Evolutionary conservation across 768 basidiomycete species (phyloP).

Genomic region (Panaeolus cyanescens): DNA sequence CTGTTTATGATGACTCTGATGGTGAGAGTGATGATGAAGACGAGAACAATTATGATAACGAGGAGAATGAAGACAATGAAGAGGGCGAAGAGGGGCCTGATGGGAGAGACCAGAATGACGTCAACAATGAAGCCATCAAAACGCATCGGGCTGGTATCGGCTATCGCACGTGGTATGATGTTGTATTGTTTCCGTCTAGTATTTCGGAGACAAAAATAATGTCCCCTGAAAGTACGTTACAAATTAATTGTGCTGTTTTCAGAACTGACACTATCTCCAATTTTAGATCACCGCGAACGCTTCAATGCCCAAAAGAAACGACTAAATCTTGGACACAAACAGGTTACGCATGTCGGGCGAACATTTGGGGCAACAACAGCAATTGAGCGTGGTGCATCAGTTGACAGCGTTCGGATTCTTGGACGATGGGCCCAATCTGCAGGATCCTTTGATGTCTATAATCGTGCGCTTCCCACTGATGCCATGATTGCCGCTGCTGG

Average conservation of each 20-base stretch:
- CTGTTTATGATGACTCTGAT: slow-evolving; percentile 23
- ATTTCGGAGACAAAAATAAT: slow-evolving; percentile 10
- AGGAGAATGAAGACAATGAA: background rate
- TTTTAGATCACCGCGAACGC: slow-evolving; percentile 25
- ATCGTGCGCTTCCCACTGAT: slow-evolving; percentile 25
- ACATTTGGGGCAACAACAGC: slow-evolving; percentile 29
- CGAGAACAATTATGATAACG: too few relatives aligned
- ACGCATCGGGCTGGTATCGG: slow-evolving; percentile 24
- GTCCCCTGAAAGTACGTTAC: slow-evolving; percentile 32
- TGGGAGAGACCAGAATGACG: too few relatives aligned
- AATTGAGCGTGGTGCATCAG: slow-evolving; percentile 27
- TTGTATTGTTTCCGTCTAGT: slow-evolving; percentile 21
- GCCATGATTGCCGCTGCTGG: slow-evolving; percentile 32
- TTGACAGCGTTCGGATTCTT: slow-evolving; percentile 27
- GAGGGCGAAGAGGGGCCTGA: too few relatives aligned
- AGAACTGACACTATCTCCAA: background rate
- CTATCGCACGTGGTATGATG: slow-evolving; percentile 26
- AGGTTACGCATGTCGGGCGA: slow-evolving; percentile 31
- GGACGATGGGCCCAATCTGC: slow-evolving; percentile 30
- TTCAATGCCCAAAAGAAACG: slow-evolving; percentile 23
- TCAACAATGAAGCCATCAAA: background rate
- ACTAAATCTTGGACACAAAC: slow-evolving; percentile 14
- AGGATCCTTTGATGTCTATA: slow-evolving; percentile 26
- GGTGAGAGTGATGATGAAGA: too few relatives aligned
- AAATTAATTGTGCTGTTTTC: background rate